Conservation (phyloP, 352 stramenopile species). For the Saprolegnia diclina region DNA sequence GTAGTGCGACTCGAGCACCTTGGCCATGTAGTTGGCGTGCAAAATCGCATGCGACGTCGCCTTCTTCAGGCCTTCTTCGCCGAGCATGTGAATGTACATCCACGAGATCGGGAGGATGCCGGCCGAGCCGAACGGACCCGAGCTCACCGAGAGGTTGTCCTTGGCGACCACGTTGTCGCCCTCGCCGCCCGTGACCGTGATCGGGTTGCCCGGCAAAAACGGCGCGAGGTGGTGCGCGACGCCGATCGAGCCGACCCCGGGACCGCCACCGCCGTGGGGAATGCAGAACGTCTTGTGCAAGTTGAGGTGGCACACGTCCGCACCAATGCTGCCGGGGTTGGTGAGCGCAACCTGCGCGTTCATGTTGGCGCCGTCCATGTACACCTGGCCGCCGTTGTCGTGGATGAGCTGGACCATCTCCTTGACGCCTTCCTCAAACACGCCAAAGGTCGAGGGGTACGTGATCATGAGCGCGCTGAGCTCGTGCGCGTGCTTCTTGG, state of each 20-base stretch:
- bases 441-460: conserved; percentile 98
- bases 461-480: conserved; percentile 99
- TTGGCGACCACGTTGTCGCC: conserved; percentile 70
- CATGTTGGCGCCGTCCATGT: conserved; percentile 99
- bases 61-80: conserved; percentile 91
- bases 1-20: conserved; percentile 90
- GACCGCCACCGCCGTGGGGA: conserved; percentile 96
- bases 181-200: conserved; percentile 78
- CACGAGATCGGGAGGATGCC: conserved; percentile 98
- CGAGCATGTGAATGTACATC: conserved; percentile 99
- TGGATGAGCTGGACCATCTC: conserved; percentile 96
- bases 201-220: conserved; percentile 92
- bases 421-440: conserved; percentile 98
- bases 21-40: conserved; percentile 99
- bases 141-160: conserved; percentile 82
- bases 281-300: conserved; percentile 99
- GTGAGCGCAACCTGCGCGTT: conserved; percentile 98
- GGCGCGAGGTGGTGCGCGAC: conserved; percentile 94
- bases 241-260: conserved; percentile 87
- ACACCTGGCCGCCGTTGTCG: conserved; percentile 96
- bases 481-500: conserved; percentile 93
- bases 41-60: conserved; percentile 95
- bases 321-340: conserved; percentile 94
- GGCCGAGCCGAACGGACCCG: conserved; percentile 95
- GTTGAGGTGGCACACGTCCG: conserved; percentile 99